Evolutionary conservation across 2,329 filamentous ascomycete genomes (phyloP).

Genomic region (Trichoderma sp.): DNA sequence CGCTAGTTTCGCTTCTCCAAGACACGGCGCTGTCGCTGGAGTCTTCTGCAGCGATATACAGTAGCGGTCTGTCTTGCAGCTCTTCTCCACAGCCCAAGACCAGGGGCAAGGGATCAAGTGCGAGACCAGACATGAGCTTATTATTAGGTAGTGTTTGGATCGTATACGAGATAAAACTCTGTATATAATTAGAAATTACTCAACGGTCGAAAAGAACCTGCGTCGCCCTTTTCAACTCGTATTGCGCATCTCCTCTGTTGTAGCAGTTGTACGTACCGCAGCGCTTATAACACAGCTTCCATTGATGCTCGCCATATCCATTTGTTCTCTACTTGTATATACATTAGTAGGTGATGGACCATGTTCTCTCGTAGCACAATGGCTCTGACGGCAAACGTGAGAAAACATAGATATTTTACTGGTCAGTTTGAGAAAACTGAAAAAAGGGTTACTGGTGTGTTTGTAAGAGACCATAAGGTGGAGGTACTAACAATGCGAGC

Average conservation of each 20-base stretch:
- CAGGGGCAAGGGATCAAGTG: conserved; percentile 30
- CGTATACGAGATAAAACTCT: background rate
- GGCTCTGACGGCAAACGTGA: background rate
- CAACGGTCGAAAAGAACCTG: background rate
- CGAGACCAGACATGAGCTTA: background rate
- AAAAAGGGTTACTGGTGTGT: background rate
- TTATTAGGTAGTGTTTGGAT: background rate
- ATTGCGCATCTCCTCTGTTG: background rate
- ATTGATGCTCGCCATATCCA: background rate
- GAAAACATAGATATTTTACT: background rate
- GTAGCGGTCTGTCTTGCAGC: conserved; percentile 24
- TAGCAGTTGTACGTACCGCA: background rate
- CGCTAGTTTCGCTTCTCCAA: conserved; percentile 3
- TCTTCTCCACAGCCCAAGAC: conserved; percentile 4
- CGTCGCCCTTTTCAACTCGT: background rate
- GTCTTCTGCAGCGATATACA: background rate
- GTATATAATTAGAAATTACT: background rate
- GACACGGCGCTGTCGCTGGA: background rate
- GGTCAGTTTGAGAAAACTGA: background rate
- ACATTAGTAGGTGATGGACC: background rate
- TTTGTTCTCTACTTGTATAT: no score
- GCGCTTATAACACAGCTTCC: background rate
- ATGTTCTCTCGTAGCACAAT: background rate
- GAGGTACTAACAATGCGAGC: background rate
- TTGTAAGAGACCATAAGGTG: background rate